These are phyloP conservation scores for Cyberlindnera mycetangii DNA, from an alignment of 805 yeast species.

Conservation along the genomic window DNA sequence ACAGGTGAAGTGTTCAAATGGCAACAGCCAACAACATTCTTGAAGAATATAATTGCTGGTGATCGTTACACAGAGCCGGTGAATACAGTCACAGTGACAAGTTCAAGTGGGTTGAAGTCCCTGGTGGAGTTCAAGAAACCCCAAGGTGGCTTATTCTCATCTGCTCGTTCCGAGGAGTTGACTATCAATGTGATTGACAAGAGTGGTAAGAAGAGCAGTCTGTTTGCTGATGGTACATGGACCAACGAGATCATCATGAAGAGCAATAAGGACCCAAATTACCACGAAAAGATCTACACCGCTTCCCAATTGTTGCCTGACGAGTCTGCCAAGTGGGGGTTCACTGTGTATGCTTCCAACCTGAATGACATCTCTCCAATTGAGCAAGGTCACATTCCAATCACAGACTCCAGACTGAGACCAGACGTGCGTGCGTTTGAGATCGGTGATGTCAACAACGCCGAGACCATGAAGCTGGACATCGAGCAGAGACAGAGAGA, in stretches of 20 bases:
- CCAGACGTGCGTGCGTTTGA: constrained; percentile 83
- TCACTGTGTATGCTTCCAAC: constrained; percentile 76
- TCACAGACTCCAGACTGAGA: constrained; percentile 85
- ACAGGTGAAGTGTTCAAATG: constrained; percentile 74
- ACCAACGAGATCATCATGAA: constrained; percentile 56
- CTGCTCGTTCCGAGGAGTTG: constrained; percentile 67
- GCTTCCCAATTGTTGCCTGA: constrained; percentile 62
- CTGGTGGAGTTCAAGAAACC: constrained; percentile 61
- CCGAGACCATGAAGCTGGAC: constrained; percentile 64
- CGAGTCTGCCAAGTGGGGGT: constrained; percentile 71
- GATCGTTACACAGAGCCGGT: constrained; percentile 91
- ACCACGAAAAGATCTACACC: constrained; percentile 60
- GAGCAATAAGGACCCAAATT: constrained; percentile 18
- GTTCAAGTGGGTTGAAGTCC: constrained; percentile 69
- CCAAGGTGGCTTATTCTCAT: constrained; percentile 74
- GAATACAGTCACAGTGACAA: constrained; percentile 60
- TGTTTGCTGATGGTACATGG: constrained; percentile 69
- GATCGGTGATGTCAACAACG: constrained; percentile 61
- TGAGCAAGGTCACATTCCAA: constrained; percentile 65
- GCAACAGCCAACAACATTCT: constrained; percentile 76
- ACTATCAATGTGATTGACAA: constrained; percentile 31
- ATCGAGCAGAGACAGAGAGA: constrained; percentile 81
- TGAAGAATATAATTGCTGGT: constrained; percentile 90
- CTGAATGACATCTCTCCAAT: constrained; percentile 75
- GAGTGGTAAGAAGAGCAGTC: constrained; percentile 18